Conservation (phyloP, 2,329 filamentous ascomycete species). For the Sclerotinia nivalis region DNA sequence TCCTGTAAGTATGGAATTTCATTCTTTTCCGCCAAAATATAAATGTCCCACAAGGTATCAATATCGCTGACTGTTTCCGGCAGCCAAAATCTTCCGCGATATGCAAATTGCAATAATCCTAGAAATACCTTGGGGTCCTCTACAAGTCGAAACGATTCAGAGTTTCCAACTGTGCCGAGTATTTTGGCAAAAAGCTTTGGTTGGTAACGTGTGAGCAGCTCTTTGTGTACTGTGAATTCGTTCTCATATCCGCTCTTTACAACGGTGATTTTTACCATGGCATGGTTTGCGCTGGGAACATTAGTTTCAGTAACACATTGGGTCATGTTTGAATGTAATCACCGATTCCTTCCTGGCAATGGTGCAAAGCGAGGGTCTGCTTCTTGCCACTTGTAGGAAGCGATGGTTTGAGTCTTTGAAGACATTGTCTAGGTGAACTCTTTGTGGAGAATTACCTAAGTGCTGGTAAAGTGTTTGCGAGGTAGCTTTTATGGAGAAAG, state of each 20-base stretch:
- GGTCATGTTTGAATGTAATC: neutral
- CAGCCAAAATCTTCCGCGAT: neutral
- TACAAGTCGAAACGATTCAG: neutral
- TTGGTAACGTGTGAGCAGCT: neutral
- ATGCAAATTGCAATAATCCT: neutral
- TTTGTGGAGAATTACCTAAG: neutral
- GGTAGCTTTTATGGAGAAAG: accelerated
- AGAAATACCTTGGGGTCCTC: neutral
- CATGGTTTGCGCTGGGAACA: neutral
- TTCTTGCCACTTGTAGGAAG: neutral
- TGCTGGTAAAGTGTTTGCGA: neutral
- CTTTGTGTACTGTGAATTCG: neutral
- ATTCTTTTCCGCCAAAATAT: neutral
- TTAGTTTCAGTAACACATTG: neutral
- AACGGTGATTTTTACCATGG: neutral
- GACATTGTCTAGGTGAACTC: neutral
- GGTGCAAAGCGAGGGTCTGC: neutral
- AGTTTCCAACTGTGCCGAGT: neutral
- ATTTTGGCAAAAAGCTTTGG: neutral
- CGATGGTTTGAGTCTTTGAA: neutral
- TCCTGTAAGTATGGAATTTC: neutral
- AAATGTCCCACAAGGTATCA: neutral
- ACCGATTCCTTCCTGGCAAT: neutral
- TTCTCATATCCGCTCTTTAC: neutral
- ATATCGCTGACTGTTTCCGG: neutral